Evolutionary conservation across 345 rosid species (phyloP).

Genomic region (Aquilaria yunnanensis): DNA sequence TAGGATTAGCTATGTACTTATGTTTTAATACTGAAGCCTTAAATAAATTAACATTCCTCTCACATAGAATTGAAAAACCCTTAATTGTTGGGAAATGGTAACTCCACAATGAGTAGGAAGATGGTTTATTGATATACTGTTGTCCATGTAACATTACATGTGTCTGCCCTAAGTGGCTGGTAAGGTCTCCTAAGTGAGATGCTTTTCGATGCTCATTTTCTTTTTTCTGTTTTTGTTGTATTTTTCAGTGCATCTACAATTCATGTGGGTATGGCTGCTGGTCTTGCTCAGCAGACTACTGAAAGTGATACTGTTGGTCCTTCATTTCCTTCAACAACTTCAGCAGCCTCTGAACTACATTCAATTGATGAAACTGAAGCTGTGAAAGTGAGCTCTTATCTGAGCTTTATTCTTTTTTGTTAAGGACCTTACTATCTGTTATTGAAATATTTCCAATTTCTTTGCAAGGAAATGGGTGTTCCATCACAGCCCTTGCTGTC

Average conservation of each 20-base stretch:
- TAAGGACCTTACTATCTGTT: neutral
- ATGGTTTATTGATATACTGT: too few species aligned
- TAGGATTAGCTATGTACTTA: too few species aligned
- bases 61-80: too few species aligned
- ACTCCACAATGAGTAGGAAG: too few species aligned
- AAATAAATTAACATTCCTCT: too few species aligned
- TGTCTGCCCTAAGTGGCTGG: too few species aligned
- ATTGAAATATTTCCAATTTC: slow-evolving; percentile 14
- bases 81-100: too few species aligned
- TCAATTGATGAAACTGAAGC: slow-evolving; percentile 38
- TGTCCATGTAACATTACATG: too few species aligned
- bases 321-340: slow-evolving; percentile 38
- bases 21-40: too few species aligned
- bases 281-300: slow-evolving; percentile 34
- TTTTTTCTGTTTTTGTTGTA: slow-evolving; percentile 8
- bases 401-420: slow-evolving; percentile 11
- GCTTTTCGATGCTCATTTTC: neutral
- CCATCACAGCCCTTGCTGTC: slow-evolving; percentile 46
- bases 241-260: slow-evolving; percentile 47
- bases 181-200: neutral
- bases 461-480: slow-evolving; percentile 39
- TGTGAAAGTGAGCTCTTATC: slow-evolving; percentile 37
- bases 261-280: slow-evolving; percentile 45
- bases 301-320: slow-evolving; percentile 37
- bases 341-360: slow-evolving; percentile 45